Evolutionary conservation across 305 asterid genomes (phyloP).

Genomic region (Fraxinus nigra): DNA sequence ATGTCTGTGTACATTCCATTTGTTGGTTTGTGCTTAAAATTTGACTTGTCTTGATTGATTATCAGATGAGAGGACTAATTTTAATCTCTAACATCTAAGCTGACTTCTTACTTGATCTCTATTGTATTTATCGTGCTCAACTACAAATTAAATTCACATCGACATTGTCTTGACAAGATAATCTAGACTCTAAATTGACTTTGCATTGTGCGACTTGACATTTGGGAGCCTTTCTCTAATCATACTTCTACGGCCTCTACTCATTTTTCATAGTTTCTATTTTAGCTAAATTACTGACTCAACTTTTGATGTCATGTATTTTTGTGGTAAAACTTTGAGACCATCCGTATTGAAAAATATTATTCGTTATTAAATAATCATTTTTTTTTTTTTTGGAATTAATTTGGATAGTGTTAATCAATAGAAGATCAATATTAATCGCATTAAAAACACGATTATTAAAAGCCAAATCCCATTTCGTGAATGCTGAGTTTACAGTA

Average conservation of each 20-base stretch:
- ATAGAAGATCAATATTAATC: slow-evolving; percentile 7
- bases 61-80: no score
- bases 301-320: neutral
- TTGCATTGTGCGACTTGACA: neutral
- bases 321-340: no score
- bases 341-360: neutral
- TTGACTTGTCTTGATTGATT: no score
- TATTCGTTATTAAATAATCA: no score
- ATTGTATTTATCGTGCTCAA: neutral
- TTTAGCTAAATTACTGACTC: neutral
- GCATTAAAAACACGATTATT: slow-evolving; percentile 13
- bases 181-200: neutral
- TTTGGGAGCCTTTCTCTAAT: neutral
- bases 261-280: no score
- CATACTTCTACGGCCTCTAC: neutral
- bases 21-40: neutral
- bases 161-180: neutral
- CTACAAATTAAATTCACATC: no score
- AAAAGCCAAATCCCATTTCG: slow-evolving; percentile 35
- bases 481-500: slow-evolving; percentile 40
- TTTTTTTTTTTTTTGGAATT: neutral
- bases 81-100: no score
- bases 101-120: neutral
- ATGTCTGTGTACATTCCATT: neutral
- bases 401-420: neutral